Base-by-base conservation (phyloP, 768 basidiomycete genomes). In the Ramaria sp. region DNA sequence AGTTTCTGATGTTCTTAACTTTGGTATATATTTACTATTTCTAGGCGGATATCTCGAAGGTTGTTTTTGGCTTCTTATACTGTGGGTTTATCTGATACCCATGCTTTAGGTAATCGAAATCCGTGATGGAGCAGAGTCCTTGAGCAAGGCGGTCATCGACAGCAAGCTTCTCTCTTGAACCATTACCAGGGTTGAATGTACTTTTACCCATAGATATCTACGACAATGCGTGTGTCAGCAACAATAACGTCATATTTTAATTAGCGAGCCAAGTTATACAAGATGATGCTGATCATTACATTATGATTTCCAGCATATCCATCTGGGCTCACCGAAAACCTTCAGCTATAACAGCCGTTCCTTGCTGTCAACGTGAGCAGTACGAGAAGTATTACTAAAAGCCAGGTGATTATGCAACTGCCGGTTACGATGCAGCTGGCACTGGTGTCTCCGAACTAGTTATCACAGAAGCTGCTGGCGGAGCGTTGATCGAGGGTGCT, bases 141-240 rank as follows among this genome's bases (percentile, higher is more conserved):
- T 96, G 27, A 93, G 90, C 20, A 83, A 81, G 62, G 78, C 85
- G 34, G 65, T 61, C 8, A 75, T 96, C 41, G 81, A 94, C 60
- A 67, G 78, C 9, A 78, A 80, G 56, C 69, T 92, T 32, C 58
- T 65, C 16, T 52, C 49, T 30, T 56, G 49, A 41, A n/a, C 32
- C 9, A 13, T 24, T 18, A 27, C 45, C 15, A 27, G 24, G 28
- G 7, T 10, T 12, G 13, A 7, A 27, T 3, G 45, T 47, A 47
- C 22, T 28, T 27, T 13, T 8, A 47, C 44, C 16, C 8, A 15
- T 20, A 22, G 22, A 47, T 44, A 20, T 7, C 18, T 13, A 34
- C 8, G 13, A 9, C 30, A 32, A 32, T 10, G 13, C 7, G 32
- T 34, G 13, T 34, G 8, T 34, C 13, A 8, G 7, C 32, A 34